phyloP scores from a whole-genome alignment of 2,329 filamentous ascomycete species.

The Nemania sp. region DNA sequence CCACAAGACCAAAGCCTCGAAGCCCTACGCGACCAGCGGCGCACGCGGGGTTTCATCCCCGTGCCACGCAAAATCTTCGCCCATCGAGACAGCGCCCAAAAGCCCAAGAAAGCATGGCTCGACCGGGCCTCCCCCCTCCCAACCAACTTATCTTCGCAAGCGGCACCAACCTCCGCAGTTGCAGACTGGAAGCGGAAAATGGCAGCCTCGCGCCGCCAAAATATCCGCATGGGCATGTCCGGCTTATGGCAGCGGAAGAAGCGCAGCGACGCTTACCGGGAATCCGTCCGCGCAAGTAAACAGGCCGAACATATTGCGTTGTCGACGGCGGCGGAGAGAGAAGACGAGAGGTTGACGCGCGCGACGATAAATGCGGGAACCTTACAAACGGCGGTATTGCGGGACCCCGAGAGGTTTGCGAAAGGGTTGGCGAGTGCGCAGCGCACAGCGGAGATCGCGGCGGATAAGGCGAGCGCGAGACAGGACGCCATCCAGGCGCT shows the following conservation, averaged over 20 bases:
- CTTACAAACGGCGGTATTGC: constrained; percentile 54
- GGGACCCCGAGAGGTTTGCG: constrained; percentile 65
- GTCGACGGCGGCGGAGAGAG: constrained; percentile 66
- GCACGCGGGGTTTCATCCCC: constrained; percentile 78
- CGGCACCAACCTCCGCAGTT: constrained; percentile 40
- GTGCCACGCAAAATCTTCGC: constrained; percentile 81
- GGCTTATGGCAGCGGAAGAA: constrained; percentile 70
- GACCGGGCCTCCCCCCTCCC: constrained; percentile 61
- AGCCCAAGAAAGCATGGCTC: constrained; percentile 65
- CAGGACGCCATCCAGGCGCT: constrained; percentile 78
- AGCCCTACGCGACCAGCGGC: constrained; percentile 44
- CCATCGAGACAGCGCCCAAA: constrained; percentile 57
- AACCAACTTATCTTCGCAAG: constrained; percentile 41
- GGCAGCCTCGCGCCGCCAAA: constrained; percentile 70
- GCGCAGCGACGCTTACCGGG: constrained; percentile 42
- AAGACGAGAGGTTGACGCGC: constrained; percentile 77
- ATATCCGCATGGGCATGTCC: constrained; percentile 71
- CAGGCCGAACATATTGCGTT: constrained; percentile 51
- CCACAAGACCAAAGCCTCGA: constrained; percentile 65
- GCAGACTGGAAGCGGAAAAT: constrained; percentile 71
- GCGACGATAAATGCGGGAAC: constrained; percentile 63
- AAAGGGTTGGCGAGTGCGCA: constrained; percentile 51
- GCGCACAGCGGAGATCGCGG: constrained; percentile 48
- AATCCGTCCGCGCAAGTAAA: constrained; percentile 48
- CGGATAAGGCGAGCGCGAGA: constrained; percentile 60